Conservation (phyloP, 2,329 filamentous ascomycete species). For the Fusarium pseudograminearum region DNA sequence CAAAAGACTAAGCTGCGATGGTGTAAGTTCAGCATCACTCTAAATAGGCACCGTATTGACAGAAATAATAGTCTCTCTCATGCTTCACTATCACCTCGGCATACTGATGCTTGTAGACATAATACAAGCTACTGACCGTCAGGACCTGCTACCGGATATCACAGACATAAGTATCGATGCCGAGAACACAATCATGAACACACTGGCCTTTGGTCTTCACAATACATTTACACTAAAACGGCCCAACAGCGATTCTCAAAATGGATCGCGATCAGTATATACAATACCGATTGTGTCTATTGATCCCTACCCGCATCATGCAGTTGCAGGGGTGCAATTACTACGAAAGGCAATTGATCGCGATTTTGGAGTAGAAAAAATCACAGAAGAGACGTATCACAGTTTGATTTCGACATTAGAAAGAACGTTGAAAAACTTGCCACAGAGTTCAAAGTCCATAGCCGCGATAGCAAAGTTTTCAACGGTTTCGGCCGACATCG, state of each 20-base stretch:
- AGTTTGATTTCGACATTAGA: slow-evolving; percentile 47
- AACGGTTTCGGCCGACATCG: not conserved
- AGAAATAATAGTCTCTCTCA: slow-evolving; percentile 44
- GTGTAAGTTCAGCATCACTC: slow-evolving; percentile 40
- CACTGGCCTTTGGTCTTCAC: slow-evolving; percentile 49
- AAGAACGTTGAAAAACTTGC: slow-evolving; percentile 44
- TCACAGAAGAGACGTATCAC: slow-evolving; percentile 45
- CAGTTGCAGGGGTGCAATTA: slow-evolving; percentile 49
- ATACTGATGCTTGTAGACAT: slow-evolving; percentile 50
- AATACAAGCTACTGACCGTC: slow-evolving; percentile 48
- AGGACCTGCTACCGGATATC: slow-evolving; percentile 45
- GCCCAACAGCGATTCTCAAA: not conserved
- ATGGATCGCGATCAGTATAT: slow-evolving; percentile 11
- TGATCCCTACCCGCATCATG: slow-evolving; percentile 51
- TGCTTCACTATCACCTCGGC: slow-evolving; percentile 52
- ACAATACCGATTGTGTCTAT: slow-evolving; percentile 50
- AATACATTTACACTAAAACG: slow-evolving; percentile 43
- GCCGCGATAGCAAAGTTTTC: slow-evolving; percentile 46
- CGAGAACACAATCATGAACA: slow-evolving; percentile 51
- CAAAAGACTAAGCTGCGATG: slow-evolving; percentile 51
- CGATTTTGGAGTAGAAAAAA: slow-evolving; percentile 45
- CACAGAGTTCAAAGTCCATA: slow-evolving; percentile 51
- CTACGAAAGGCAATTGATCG: slow-evolving; percentile 49
- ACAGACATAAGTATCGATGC: slow-evolving; percentile 45
- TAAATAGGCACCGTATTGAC: not conserved